These are phyloP conservation scores for Camellia japonica DNA, from an alignment of 148 eudicot genomes.

Conservation along the genomic window DNA sequence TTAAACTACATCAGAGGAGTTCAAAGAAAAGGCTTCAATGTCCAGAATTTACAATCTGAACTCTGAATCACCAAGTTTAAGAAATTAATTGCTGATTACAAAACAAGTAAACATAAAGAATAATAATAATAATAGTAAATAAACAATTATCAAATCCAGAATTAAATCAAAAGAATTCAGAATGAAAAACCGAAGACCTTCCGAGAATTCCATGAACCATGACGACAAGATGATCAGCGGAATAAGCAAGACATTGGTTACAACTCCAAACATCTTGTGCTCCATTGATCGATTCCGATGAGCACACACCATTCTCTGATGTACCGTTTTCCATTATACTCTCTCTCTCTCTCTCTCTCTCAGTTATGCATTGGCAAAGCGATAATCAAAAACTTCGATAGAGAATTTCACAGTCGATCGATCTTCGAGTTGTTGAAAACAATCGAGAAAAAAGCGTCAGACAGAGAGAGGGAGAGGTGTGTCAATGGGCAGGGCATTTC, in stretches of 20 bases:
- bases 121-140: background rate
- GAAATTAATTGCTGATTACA: background rate
- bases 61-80: background rate
- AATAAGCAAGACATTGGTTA: constrained; percentile 31
- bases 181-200: constrained; percentile 40
- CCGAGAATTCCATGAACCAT: constrained; percentile 96
- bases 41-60: too few species aligned
- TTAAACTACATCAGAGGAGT: background rate
- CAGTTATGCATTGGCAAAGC: too few species aligned
- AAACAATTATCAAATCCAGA: background rate
- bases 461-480: too few species aligned
- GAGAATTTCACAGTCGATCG: too few species aligned
- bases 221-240: constrained; percentile 87
- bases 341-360: too few species aligned
- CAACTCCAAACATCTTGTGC: too few species aligned
- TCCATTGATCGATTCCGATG: too few species aligned
- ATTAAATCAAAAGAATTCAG: background rate
- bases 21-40: background rate
- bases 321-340: too few species aligned
- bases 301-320: too few species aligned
- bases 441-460: too few species aligned
- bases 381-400: too few species aligned
- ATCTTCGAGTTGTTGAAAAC: constrained; percentile 25
- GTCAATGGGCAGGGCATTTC: background rate
- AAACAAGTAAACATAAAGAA: background rate